Conservation (phyloP, 2,329 filamentous ascomycete species). For the Paramyrothecium sp. region DNA sequence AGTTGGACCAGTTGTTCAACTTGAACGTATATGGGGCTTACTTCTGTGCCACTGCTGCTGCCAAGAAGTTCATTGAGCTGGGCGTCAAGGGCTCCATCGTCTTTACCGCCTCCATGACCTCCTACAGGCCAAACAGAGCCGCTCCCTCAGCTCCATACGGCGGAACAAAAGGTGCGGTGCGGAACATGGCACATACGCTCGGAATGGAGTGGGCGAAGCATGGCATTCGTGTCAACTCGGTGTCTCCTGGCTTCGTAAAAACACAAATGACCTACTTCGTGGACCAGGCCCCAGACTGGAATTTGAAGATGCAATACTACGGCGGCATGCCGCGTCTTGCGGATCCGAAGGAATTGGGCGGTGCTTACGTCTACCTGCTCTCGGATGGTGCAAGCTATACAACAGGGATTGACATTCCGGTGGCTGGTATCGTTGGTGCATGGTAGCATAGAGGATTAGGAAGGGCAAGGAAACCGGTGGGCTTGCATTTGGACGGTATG, state of each 20-base stretch:
- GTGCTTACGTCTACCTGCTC: conserved; percentile 56
- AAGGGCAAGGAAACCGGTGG: not conserved
- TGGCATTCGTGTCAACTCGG: conserved; percentile 43
- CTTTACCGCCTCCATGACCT: conserved; percentile 47
- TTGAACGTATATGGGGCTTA: conserved; percentile 38
- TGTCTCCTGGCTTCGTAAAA: conserved; percentile 42
- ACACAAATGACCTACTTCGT: conserved; percentile 50
- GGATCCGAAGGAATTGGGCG: conserved; percentile 50
- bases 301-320: conserved; percentile 56
- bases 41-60: conserved; percentile 43
- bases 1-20: conserved; percentile 34
- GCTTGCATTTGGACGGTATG: not conserved
- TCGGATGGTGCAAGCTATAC: conserved; percentile 51
- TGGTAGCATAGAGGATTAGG: conserved; percentile 2
- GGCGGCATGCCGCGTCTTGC: conserved; percentile 55
- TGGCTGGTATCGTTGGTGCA: conserved; percentile 31
- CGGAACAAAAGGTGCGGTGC: conserved; percentile 41
- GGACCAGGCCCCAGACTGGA: conserved; percentile 52
- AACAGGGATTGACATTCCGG: conserved; percentile 48
- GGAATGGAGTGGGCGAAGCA: conserved; percentile 49
- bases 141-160: conserved; percentile 49
- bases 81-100: conserved; percentile 35
- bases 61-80: conserved; percentile 37
- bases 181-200: conserved; percentile 36
- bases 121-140: conserved; percentile 46